These are phyloP conservation scores for Zoysia japonica DNA, from an alignment of 176 grass and related monocot genomes.

Conservation along the genomic window DNA sequence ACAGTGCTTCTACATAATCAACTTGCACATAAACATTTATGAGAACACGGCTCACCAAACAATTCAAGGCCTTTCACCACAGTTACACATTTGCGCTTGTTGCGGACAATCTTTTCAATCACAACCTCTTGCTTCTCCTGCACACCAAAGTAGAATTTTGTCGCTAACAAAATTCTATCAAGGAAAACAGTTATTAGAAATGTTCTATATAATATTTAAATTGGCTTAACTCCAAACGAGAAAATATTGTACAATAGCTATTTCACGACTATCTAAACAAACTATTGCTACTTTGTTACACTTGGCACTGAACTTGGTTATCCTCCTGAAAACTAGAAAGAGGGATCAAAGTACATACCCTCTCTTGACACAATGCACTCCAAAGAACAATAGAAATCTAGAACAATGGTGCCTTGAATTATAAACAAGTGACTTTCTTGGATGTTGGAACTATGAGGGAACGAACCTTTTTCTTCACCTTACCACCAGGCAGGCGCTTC, in stretches of 20 bases:
- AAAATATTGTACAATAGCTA: not conserved
- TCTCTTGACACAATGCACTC: not conserved
- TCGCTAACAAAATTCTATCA: not conserved
- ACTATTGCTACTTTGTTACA: not conserved
- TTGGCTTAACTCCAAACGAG: not conserved
- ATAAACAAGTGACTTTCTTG: not conserved
- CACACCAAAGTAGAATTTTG: not conserved
- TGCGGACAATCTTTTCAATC: constrained; percentile 99
- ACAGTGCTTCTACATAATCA: not conserved
- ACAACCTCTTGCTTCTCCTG: constrained; percentile 95
- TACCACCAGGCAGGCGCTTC: constrained; percentile 94
- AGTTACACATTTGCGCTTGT: constrained; percentile 99
- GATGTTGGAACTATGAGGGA: not conserved
- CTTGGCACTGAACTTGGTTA: not conserved
- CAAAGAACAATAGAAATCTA: not conserved
- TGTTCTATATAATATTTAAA: not conserved
- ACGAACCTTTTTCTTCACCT: constrained; percentile 95
- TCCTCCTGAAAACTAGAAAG: not conserved
- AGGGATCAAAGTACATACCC: not conserved
- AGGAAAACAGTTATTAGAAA: not conserved
- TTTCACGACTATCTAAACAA: not conserved
- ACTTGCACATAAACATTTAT: not conserved
- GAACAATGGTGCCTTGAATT: not conserved
- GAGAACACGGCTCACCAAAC: constrained; percentile 64
- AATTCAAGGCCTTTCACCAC: constrained; percentile 97